These are phyloP conservation scores for Paramecium sonneborni DNA, from an alignment of 73 alveolate genomes.

Conservation along the genomic window DNA sequence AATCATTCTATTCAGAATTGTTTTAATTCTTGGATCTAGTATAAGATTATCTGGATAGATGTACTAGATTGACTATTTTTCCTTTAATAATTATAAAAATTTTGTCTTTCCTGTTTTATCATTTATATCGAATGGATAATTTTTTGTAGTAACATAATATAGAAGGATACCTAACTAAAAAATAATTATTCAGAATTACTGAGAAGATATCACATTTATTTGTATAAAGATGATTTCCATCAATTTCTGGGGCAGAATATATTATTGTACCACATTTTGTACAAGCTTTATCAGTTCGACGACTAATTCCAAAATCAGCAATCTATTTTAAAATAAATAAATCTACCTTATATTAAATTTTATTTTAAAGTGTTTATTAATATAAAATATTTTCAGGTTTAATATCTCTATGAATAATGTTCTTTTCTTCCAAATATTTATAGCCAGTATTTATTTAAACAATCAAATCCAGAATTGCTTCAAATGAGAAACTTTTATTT, in stretches of 20 bases:
- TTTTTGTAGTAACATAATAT: not conserved
- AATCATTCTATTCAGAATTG: not conserved
- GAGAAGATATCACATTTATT: not conserved
- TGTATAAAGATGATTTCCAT: not conserved
- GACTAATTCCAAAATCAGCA: not conserved
- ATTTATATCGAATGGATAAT: not conserved
- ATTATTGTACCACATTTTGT: not conserved
- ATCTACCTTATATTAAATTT: not conserved
- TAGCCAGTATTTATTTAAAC: not conserved
- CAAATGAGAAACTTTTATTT: not conserved
- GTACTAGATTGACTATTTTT: not conserved
- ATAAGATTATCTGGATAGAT: not conserved
- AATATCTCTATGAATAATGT: not conserved
- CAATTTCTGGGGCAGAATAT: not conserved
- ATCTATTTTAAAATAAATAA: not conserved
- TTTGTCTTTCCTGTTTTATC: not conserved
- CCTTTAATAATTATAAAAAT: not conserved
- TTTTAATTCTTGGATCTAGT: not conserved
- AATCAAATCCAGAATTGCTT: not conserved
- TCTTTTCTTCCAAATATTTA: not conserved
- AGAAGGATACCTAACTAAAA: not conserved
- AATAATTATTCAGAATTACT: not conserved
- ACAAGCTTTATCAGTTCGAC: not conserved
- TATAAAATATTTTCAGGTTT: constrained; percentile 4
- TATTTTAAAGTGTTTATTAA: not conserved